Percentiles rank a stretch among this genome's conserved stretches.
Evolutionary conservation across 352 stramenopile species (phyloP).

Genomic region (Phytophthora nicotianae): DNA sequence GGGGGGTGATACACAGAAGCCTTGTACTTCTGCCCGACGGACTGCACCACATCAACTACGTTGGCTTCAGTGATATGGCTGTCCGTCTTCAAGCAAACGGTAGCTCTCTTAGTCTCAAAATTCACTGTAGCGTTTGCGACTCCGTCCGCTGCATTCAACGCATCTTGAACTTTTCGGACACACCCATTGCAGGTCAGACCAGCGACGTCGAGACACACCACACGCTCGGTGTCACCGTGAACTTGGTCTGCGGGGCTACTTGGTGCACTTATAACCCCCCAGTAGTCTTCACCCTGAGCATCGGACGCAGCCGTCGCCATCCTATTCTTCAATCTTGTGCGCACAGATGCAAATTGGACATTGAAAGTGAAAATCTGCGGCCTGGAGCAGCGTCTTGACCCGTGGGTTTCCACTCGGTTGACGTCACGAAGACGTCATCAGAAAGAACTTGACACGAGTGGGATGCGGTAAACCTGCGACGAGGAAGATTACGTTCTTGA

Average conservation of each 20-base stretch:
- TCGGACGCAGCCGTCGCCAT: background rate
- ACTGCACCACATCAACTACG: constrained; percentile 59
- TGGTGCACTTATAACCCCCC: background rate
- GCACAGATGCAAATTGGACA: constrained; percentile 6
- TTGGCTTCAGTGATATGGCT: constrained; percentile 55
- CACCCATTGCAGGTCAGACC: constrained; percentile 92
- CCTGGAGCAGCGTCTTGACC: background rate
- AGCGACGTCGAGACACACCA: constrained; percentile 31
- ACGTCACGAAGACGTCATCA: constrained; percentile 33
- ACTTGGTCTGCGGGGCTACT: background rate
- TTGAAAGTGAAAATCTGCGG: background rate
- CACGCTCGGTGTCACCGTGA: background rate
- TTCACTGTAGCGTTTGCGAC: constrained; percentile 70
- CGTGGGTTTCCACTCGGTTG: constrained; percentile 17
- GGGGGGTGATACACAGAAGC: constrained; percentile 22
- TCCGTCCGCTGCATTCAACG: constrained; percentile 62
- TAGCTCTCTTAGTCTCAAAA: constrained; percentile 78
- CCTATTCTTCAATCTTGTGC: constrained; percentile 1
- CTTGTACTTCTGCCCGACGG: constrained; percentile 51
- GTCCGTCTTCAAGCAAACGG: constrained; percentile 51
- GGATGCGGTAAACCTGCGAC: constrained; percentile 23
- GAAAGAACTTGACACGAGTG: constrained; percentile 28
- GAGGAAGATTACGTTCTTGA: constrained; percentile 6
- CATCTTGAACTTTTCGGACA: constrained; percentile 80
- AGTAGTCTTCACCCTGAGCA: background rate